phyloP scores from a whole-genome alignment of 2,329 filamentous ascomycete species.

The Lachnellula cervina region DNA sequence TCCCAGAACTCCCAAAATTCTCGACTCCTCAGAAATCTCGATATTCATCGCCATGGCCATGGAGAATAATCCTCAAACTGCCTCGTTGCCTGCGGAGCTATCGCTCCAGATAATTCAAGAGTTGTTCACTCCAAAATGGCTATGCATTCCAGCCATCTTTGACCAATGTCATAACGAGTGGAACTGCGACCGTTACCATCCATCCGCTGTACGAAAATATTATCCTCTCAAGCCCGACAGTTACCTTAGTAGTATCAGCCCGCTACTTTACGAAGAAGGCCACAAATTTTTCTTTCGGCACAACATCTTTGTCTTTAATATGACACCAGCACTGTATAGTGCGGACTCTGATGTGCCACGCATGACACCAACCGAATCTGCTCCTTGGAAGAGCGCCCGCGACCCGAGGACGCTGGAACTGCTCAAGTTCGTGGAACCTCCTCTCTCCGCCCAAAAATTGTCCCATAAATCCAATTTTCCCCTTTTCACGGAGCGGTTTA shows the following conservation, averaged over 20 bases:
- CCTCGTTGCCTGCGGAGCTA: constrained; percentile 1
- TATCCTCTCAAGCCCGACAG: background rate
- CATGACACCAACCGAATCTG: background rate
- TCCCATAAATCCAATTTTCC: background rate
- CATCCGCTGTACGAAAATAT: background rate
- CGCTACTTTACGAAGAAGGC: constrained; percentile 1
- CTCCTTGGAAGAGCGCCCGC: background rate
- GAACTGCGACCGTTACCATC: constrained; percentile 1
- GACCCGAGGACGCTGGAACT: background rate
- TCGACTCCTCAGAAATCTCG: background rate
- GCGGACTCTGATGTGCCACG: too few relatives aligned
- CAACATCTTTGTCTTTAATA: constrained; percentile 4
- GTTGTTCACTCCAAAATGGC: background rate
- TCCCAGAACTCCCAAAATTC: background rate
- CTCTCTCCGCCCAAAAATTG: background rate
- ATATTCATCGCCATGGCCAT: background rate
- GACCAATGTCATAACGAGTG: background rate
- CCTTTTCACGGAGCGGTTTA: background rate
- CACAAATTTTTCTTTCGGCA: constrained; percentile 3
- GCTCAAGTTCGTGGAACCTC: too few relatives aligned
- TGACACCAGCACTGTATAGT: background rate
- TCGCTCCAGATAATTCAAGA: background rate
- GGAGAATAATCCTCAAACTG: too few relatives aligned
- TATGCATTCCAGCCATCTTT: too few relatives aligned
- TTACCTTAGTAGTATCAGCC: background rate